A percentile compares a stretch with the other conserved stretches of the same genome.
phyloP scores from a whole-genome alignment of 2,329 filamentous ascomycete genomes.

The Sordariomycetes sp. region DNA sequence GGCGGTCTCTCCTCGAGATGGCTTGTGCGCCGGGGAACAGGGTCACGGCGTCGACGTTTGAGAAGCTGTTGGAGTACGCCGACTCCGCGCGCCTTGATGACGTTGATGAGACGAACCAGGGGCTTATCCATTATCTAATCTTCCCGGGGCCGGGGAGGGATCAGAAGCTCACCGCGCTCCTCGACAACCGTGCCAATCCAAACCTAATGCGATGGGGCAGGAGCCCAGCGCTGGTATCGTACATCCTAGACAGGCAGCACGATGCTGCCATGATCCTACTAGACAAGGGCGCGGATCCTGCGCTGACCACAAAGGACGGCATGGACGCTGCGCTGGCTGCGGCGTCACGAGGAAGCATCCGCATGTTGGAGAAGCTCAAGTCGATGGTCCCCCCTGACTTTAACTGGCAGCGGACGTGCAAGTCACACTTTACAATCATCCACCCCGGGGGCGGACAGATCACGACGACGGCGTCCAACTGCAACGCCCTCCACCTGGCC shows the following conservation, averaged over 20 bases:
- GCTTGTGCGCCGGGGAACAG: slow-evolving; percentile 1
- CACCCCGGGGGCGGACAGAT: slow-evolving; percentile 2
- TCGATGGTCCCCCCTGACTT: neutral
- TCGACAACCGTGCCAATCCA: neutral
- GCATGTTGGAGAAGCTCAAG: neutral
- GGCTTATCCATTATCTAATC: slow-evolving; percentile 1
- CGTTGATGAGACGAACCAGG: neutral
- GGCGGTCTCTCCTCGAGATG: slow-evolving; percentile 1
- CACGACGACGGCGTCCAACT: slow-evolving; percentile 4
- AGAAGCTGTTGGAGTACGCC: neutral
- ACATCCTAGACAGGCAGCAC: slow-evolving; percentile 6
- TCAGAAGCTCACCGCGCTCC: slow-evolving; percentile 1
- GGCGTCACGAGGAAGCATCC: slow-evolving; percentile 2
- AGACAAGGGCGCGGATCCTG: slow-evolving; percentile 6
- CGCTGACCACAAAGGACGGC: slow-evolving; percentile 4
- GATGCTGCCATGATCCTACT: slow-evolving; percentile 6
- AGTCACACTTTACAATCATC: slow-evolving; percentile 6
- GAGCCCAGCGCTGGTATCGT: slow-evolving; percentile 7
- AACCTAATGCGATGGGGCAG: neutral
- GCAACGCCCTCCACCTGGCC: slow-evolving; percentile 7
- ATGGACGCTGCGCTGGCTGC: slow-evolving; percentile 6
- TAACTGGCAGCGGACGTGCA: slow-evolving; percentile 6
- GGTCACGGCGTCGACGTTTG: neutral
- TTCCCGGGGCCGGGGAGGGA: neutral
- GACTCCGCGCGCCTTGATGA: neutral